Base-by-base conservation (phyloP, 768 basidiomycete genomes). In the Imleria badia region DNA sequence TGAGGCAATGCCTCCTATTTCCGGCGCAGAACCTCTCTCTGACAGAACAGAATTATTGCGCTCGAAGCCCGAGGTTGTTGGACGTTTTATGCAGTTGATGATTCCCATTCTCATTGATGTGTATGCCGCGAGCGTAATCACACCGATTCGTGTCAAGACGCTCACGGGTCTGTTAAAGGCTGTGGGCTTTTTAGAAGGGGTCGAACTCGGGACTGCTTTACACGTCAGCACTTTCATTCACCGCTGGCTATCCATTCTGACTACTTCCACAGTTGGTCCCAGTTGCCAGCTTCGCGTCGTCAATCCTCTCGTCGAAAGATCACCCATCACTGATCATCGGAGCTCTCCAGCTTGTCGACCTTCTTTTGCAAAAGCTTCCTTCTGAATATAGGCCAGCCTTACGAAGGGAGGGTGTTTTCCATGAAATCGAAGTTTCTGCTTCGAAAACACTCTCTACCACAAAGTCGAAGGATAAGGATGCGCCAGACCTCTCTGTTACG, bases 101-200 rank as follows among this genome's bases (percentile, higher is more conserved):
- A 86, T 98, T 1, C 97, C 97, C 1, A 93, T 97, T 51, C 81
- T 99, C 51, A 87, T 98, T 54, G 97, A 98, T 63, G 95, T 99
- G n/a, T 98, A 98, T 72, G 90, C 95, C n/a, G 96, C 97, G 30
- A 97, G 93, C 68, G 95, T 98, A 26, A 85, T 87, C 45, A 83
- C 87, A 0, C 85, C 91, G 3, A 86, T 98, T 12, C 81, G 97
- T 55, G 83, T 89, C 40, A 95, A 96, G 75, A 92, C 94, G 0
- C 76, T 98, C 58, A 89, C 86, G 0, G 93, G 89, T 2, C 65
- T 98, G 46, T 73, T 97, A 59, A 97, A 98, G 69, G 94, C 96
- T 3, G 84, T 96, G 52, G 89, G 91, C 57, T 98, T 94, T 71
- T 76, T 92, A 43, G 87, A 92, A 51, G 80, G 82, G 3, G 85